A percentile compares a stretch with the other conserved stretches of the same genome.
Evolutionary conservation across 148 eudicot genomes (phyloP).

Genomic region (Rhododendron henanense): DNA sequence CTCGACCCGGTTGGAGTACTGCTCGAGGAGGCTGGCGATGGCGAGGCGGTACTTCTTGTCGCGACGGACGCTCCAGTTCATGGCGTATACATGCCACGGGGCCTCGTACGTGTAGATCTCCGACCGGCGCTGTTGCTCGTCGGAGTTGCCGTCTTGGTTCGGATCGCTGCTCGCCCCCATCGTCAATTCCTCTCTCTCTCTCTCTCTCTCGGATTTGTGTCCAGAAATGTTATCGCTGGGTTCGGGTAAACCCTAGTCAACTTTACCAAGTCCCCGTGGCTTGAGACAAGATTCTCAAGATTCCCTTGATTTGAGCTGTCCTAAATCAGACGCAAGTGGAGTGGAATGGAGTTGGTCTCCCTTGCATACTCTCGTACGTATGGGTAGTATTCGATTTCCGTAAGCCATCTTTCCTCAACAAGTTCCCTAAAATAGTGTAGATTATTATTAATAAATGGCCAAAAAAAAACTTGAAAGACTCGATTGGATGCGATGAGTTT

Average conservation of each 20-base stretch:
- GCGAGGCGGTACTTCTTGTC: conserved; percentile 89
- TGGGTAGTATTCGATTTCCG: too few relatives aligned
- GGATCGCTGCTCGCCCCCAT: conserved; percentile 53
- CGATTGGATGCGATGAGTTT: too few relatives aligned
- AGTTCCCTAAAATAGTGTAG: too few relatives aligned
- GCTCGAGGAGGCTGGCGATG: conserved; percentile 70
- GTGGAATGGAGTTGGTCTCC: too few relatives aligned
- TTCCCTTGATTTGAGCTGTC: too few relatives aligned
- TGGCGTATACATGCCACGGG: conserved; percentile 93
- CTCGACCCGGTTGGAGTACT: conserved; percentile 61
- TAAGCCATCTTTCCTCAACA: too few relatives aligned
- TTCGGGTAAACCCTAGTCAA: not conserved
- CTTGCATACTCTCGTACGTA: too few relatives aligned
- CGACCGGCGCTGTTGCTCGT: conserved; percentile 62
- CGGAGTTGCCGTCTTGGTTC: conserved; percentile 40
- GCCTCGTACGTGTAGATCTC: conserved; percentile 97
- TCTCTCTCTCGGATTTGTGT: too few relatives aligned
- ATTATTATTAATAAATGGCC: too few relatives aligned
- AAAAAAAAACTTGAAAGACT: too few relatives aligned
- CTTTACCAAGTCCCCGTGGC: not conserved
- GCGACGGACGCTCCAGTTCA: conserved; percentile 86
- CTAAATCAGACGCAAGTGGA: too few relatives aligned
- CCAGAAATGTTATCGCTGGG: not conserved
- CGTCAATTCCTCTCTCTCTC: not conserved
- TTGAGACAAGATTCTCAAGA: too few relatives aligned